Evolutionary conservation across 768 basidiomycete species (phyloP).

Genomic region (Clitopilus passeckerianus): DNA sequence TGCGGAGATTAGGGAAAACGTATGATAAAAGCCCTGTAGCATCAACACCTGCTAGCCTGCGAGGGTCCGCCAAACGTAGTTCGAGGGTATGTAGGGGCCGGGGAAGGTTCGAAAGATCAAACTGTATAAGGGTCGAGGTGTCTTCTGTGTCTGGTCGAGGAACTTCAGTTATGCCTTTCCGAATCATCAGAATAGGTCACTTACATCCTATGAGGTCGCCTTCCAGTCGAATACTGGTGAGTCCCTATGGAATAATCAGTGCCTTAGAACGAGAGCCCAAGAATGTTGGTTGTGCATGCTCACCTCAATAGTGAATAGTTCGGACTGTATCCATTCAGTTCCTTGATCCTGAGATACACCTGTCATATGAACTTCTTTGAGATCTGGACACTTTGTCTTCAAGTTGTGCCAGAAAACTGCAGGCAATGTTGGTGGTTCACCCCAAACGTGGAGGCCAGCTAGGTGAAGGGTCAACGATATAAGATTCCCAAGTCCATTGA

Average conservation of each 20-base stretch:
- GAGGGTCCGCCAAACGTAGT: background rate
- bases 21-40: background rate
- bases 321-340: constrained; percentile 3
- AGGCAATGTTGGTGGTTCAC: background rate
- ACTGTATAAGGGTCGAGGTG: background rate
- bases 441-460: background rate
- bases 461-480: background rate
- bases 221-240: background rate
- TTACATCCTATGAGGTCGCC: background rate
- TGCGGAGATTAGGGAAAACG: background rate
- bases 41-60: background rate
- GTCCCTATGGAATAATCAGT: background rate
- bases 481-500: background rate
- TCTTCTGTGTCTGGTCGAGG: background rate
- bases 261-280: background rate
- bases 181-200: background rate
- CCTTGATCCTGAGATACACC: background rate
- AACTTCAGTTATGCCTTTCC: background rate
- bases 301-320: constrained; percentile 1
- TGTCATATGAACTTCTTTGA: background rate
- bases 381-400: background rate
- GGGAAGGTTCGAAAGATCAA: constrained; percentile 2
- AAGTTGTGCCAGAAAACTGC: background rate
- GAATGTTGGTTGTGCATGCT: background rate
- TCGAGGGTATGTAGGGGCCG: constrained; percentile 3